Conservation (phyloP, 2,329 filamentous ascomycete species). For the Fusarium devonianum region DNA sequence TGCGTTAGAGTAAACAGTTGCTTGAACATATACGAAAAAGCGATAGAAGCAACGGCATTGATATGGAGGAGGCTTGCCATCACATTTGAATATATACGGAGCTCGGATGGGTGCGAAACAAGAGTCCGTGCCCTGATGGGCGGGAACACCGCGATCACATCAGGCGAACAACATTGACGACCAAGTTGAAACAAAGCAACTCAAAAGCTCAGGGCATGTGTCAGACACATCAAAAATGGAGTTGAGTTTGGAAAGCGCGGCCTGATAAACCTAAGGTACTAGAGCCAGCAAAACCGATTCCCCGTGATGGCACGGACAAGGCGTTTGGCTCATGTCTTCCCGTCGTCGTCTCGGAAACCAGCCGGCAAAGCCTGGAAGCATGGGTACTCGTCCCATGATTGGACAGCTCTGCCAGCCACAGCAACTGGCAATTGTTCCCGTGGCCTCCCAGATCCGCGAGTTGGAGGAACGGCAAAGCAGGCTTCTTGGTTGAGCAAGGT, state of each 20-base stretch:
- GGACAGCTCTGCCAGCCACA: slow-evolving; percentile 6
- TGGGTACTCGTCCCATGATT: slow-evolving; percentile 21
- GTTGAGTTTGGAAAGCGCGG: neutral
- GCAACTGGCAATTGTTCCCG: slow-evolving; percentile 31
- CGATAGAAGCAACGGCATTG: no score
- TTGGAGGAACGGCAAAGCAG: slow-evolving; percentile 35
- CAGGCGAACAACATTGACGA: slow-evolving; percentile 7
- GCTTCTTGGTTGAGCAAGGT: slow-evolving; percentile 7
- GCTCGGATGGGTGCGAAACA: no score
- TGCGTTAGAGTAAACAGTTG: slow-evolving; percentile 2
- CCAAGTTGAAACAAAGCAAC: neutral
- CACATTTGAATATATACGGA: no score
- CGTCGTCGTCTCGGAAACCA: slow-evolving; percentile 7
- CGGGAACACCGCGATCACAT: slow-evolving; percentile 18
- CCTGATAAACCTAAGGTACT: neutral
- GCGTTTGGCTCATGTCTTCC: slow-evolving; percentile 24
- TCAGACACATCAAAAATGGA: slow-evolving; percentile 1
- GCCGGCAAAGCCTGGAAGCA: neutral
- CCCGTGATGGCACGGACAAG: slow-evolving; percentile 25
- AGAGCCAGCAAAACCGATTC: no score
- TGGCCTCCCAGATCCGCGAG: slow-evolving; percentile 26
- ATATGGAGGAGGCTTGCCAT: no score
- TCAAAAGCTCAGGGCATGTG: slow-evolving; percentile 10
- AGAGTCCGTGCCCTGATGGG: no score
- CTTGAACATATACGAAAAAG: slow-evolving; percentile 21